Base-by-base conservation (phyloP, 192 early-diverging fungal genomes). In the Coemansia reversa region DNA sequence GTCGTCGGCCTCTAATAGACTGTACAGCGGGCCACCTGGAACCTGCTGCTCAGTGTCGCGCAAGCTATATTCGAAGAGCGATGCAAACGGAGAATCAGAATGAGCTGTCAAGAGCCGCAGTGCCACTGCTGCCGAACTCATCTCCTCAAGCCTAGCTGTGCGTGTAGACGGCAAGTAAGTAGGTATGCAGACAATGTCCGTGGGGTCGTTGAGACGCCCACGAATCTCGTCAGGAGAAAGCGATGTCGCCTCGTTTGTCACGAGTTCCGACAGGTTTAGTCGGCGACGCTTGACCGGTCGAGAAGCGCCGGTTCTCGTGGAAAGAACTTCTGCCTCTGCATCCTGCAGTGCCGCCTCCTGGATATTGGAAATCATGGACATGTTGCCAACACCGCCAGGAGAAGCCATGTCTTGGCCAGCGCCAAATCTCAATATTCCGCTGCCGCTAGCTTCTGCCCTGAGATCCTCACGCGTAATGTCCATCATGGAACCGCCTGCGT, bases 341-440 rank as follows among this genome's bases (percentile, higher is more conserved):
- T 66, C 74, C 35, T 76, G 79, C 60, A 81, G 58, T 5, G 74
- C 79, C 4, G 60, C 70, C 45, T 81, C 79, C 12, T 81, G 74
- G 22, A 74, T 76, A 39, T 52, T 67, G 5, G 70, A 67, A 27
- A 70, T 53, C 64, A 74, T 69, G 8, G 68, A 64, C 22, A 32
- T 25, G 32, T 67, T 67, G 9, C 63, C 69, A 12, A 53, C 56
- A 8, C 58, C 60, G 50, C 67, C 52, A 16, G 62, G 51, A 42
- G 67, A 61, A 9, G 51, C 72, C 67, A 80, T 42, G 19, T 65
- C 69, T 30, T 33, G 53, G 9, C 45, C 64, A 29, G 67, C 60
- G 58, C 62, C 69, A 60, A 75, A 69, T 18, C 60, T 72, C 61
- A 70, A 53, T 22, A 68, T 51, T 3, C 62, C 76, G 24, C 51